A percentile compares a stretch with the other conserved stretches of the same genome.
phyloP scores from a whole-genome alignment of 805 yeast genomes.

The Schizosaccharomyces octosporus region DNA sequence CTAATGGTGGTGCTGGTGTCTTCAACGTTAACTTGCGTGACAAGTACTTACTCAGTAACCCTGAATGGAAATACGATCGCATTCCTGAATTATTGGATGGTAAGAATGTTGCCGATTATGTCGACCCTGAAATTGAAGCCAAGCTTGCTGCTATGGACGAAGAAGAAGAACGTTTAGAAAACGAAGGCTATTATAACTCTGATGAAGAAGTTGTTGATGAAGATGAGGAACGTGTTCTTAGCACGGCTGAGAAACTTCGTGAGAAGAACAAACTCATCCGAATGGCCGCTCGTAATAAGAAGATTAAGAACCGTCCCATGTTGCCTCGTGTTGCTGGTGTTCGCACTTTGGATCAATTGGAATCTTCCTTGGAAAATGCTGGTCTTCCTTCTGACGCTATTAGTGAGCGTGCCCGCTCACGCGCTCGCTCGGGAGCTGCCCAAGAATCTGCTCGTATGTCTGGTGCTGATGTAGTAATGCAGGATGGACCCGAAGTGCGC shows the following conservation, averaged over 20 bases:
- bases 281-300: constrained; percentile 64
- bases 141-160: constrained; percentile 87
- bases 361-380: constrained; percentile 63
- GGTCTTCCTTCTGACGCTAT: constrained; percentile 68
- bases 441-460: constrained; percentile 9
- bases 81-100: constrained; percentile 96
- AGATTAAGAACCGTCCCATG: constrained; percentile 63
- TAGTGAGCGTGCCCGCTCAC: constrained; percentile 22
- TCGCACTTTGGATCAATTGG: constrained; percentile 47
- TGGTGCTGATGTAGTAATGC: constrained; percentile 64
- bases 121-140: constrained; percentile 84
- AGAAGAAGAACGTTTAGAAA: constrained; percentile 83
- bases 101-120: constrained; percentile 85
- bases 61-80: constrained; percentile 89
- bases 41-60: constrained; percentile 75
- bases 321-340: constrained; percentile 64
- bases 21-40: constrained; percentile 83
- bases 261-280: constrained; percentile 85
- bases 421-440: constrained; percentile 16
- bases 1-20: constrained; percentile 97
- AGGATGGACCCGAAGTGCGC: constrained; percentile 19
- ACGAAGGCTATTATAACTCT: constrained; percentile 85
- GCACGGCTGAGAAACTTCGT: constrained; percentile 88
- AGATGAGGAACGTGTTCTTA: constrained; percentile 47
- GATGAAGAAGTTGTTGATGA: constrained; percentile 35